Percentiles rank a stretch among this genome's conserved stretches.
Evolutionary conservation across 352 stramenopile species (phyloP).

Genomic region (Lagenidium giganteum): DNA sequence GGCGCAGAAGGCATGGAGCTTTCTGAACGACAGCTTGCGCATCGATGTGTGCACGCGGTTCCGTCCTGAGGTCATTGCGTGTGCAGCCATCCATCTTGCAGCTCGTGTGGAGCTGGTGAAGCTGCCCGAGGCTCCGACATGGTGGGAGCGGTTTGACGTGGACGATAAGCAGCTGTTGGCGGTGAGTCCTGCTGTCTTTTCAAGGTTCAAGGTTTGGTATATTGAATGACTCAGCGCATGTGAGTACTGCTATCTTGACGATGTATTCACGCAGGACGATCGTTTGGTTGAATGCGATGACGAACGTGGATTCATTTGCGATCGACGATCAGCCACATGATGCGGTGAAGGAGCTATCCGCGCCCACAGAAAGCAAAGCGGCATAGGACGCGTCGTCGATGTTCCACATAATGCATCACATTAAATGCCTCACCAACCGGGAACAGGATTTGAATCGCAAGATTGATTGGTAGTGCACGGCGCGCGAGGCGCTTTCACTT

Average conservation of each 20-base stretch:
- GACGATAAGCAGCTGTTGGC: slow-evolving; percentile 33
- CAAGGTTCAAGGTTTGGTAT: no score
- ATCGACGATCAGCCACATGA: slow-evolving; percentile 27
- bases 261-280: slow-evolving; percentile 42
- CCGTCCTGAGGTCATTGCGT: slow-evolving; percentile 74
- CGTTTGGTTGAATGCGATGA: slow-evolving; percentile 56
- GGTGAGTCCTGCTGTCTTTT: no score
- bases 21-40: slow-evolving; percentile 85
- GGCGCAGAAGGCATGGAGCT: slow-evolving; percentile 81
- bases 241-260: slow-evolving; percentile 42
- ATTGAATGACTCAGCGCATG: no score
- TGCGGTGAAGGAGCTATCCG: background rate
- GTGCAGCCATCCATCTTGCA: slow-evolving; percentile 82
- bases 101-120: slow-evolving; percentile 38
- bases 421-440: no score
- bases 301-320: slow-evolving; percentile 44
- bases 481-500: no score
- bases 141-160: slow-evolving; percentile 57
- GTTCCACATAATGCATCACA: no score
- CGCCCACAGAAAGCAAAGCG: background rate
- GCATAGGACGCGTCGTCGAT: no score
- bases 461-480: no score
- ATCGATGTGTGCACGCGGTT: slow-evolving; percentile 78
- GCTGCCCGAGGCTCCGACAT: slow-evolving; percentile 42
- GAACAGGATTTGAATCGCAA: no score